Base-by-base conservation (phyloP, 768 basidiomycete species). In the Lactifluus pinguis region DNA sequence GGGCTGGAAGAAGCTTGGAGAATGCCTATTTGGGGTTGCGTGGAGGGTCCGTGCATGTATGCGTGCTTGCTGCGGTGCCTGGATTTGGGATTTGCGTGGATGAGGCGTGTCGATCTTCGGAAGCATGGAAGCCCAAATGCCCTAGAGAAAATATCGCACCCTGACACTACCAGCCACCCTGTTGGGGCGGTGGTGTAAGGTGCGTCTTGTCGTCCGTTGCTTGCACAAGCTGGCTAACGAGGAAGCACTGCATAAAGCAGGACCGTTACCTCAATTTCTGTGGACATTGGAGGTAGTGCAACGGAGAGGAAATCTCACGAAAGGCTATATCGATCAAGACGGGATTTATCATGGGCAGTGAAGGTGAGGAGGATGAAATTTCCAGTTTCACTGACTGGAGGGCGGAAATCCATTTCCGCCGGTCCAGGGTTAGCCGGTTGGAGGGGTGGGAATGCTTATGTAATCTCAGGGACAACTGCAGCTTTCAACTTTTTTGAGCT, bases 401-500 rank as follows among this genome's bases (percentile, higher is more conserved):
- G 8, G 52, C 50, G 54, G 44, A 55, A 19, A 14, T 45, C 32
- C 34, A 9, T 9, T n/a, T 49, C 38, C 55, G 53, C 63, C 63
- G 63, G 63, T 53, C 45, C 21, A 19, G 25, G 25, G 25, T 25
- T 25, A 25, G 25, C 25, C 25, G 25, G 25, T 25, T 25, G 25
- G 25, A 25, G 25, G 25, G 25, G 25, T 25, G 25, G 25, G 25
- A 25, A 25, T 36, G 38, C 51, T 55, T 56, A 62, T 30, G 38
- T 61, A 25, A 64, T 17, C 1, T 25, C 25, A 25, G 25, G 25
- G 25, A 25, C 25, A 25, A 25, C 11, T 44, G 14, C 62, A 50
- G 55, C 53, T 49, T 30, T 38, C 53, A 60, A 60, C 60, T 48
- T 60, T 50, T 53, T 50, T 13, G 6, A 32, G n/a, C n/a, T n/a